Conservation (phyloP, 202 grass and related monocot genomes). For the Tripidium arundinaceum region DNA sequence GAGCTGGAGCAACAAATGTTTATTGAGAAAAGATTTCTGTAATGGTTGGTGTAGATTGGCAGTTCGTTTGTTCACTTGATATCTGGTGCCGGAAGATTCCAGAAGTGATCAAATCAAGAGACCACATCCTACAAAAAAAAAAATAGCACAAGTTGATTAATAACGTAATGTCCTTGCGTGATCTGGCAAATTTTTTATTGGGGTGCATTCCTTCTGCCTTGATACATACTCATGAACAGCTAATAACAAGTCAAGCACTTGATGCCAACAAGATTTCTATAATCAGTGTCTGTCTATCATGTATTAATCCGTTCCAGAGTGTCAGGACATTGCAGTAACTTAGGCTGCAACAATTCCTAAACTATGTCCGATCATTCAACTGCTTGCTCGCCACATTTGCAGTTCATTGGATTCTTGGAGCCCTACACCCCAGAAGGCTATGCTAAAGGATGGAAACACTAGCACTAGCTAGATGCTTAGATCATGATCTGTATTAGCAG, state of each 20-base stretch:
- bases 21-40: background rate
- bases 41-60: background rate
- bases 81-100: background rate
- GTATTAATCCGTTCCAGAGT: too few species aligned
- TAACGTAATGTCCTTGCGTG: too few species aligned
- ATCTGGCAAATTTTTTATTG: background rate
- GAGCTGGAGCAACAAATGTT: background rate
- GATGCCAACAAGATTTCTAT: too few species aligned
- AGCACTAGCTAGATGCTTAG: constrained; percentile 33
- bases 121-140: background rate
- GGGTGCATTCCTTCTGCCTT: background rate
- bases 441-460: constrained; percentile 59
- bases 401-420: constrained; percentile 97
- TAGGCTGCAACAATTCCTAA: constrained; percentile 5
- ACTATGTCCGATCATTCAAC: background rate
- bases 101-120: background rate
- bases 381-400: constrained; percentile 6
- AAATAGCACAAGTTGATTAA: background rate
- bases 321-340: background rate
- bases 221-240: background rate
- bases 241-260: too few species aligned
- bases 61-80: background rate
- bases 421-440: constrained; percentile 66
- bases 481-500: background rate
- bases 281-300: too few species aligned